Percentiles rank a stretch among this genome's conserved stretches.
These are phyloP conservation scores for Stylosanthes scabra DNA, from an alignment of 331 rosid species.

Conservation along the genomic window DNA sequence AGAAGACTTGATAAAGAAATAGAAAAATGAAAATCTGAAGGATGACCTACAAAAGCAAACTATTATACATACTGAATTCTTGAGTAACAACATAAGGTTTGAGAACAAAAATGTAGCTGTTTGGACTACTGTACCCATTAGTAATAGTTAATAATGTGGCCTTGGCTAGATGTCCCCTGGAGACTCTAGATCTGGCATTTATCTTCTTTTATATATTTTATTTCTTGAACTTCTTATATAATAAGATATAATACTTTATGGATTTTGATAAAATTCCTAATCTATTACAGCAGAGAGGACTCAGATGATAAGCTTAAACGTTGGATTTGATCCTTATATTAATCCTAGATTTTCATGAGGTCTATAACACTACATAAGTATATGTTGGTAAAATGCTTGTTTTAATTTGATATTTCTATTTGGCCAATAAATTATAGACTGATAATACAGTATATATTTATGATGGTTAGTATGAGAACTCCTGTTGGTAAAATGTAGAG, in stretches of 20 bases:
- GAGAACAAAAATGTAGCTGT: not conserved
- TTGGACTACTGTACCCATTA: no score
- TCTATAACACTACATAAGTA: no score
- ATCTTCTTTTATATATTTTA: not conserved
- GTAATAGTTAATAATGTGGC: not conserved
- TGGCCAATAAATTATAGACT: no score
- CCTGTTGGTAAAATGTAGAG: no score
- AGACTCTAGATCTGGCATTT: not conserved
- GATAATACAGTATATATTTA: not conserved
- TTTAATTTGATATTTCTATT: no score
- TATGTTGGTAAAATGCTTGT: no score
- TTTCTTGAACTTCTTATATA: not conserved
- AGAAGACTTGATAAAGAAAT: not conserved
- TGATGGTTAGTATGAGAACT: not conserved
- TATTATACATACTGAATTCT: not conserved
- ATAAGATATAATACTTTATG: not conserved
- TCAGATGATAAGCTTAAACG: not conserved
- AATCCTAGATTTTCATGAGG: not conserved
- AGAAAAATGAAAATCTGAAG: conserved; percentile 6
- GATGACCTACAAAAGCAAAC: not conserved
- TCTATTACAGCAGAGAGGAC: not conserved
- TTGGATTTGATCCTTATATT: not conserved
- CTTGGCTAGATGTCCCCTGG: not conserved
- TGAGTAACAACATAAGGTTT: not conserved
- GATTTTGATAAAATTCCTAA: not conserved